Conservation (phyloP, 164 flowering plant genomes). For the Paratinospora sagittata region DNA sequence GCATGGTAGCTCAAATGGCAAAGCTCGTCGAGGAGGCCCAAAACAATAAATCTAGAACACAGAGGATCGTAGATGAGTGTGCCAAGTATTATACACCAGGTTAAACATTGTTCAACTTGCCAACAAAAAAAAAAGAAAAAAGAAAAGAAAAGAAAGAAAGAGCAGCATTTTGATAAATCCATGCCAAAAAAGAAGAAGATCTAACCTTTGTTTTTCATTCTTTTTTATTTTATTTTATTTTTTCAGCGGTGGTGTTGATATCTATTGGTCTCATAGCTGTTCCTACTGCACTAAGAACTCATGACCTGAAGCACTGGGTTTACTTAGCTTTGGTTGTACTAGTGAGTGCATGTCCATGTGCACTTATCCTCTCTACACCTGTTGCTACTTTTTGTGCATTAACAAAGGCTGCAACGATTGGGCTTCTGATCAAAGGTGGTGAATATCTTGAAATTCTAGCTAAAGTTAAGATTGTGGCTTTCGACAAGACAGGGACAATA, state of each 20-base stretch:
- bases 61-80: slow-evolving; percentile 65
- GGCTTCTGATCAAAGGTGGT: slow-evolving; percentile 81
- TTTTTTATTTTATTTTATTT: too few species aligned
- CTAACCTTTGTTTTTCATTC: background rate
- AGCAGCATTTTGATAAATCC: background rate
- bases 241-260: slow-evolving; percentile 60
- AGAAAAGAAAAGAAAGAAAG: too few species aligned
- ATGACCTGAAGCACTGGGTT: slow-evolving; percentile 49
- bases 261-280: slow-evolving; percentile 45
- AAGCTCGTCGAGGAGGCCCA: slow-evolving; percentile 96
- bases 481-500: slow-evolving; percentile 92
- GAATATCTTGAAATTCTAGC: slow-evolving; percentile 72
- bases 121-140: too few species aligned
- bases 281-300: slow-evolving; percentile 47
- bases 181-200: background rate
- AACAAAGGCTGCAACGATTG: slow-evolving; percentile 67
- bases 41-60: slow-evolving; percentile 56
- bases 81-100: slow-evolving; percentile 90
- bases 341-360: slow-evolving; percentile 96
- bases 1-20: slow-evolving; percentile 86
- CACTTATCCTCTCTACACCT: slow-evolving; percentile 86
- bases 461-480: slow-evolving; percentile 57
- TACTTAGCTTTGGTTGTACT: slow-evolving; percentile 68
- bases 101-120: slow-evolving; percentile 17
- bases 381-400: slow-evolving; percentile 86